Percentiles rank a stretch among this genome's conserved stretches.
These are phyloP conservation scores for Gynochthodes officinalis DNA, from an alignment of 257 asterid species.

Conservation along the genomic window DNA sequence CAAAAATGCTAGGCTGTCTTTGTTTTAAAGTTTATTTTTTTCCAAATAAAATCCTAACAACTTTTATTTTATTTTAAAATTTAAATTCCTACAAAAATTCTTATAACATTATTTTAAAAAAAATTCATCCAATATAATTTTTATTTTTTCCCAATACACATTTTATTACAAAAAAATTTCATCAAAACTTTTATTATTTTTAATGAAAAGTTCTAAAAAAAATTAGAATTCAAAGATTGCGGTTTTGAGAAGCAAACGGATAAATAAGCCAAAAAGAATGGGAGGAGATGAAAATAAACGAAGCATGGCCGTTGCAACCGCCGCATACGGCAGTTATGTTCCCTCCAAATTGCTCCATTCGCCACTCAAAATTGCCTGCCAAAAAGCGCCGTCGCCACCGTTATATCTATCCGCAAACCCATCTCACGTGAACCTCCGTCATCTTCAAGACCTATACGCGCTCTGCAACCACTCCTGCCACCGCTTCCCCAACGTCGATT, in stretches of 20 bases:
- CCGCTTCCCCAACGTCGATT: slow-evolving; percentile 66
- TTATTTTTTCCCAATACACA: too few relatives aligned
- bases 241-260: neutral
- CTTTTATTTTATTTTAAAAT: too few relatives aligned
- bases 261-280: neutral
- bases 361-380: slow-evolving; percentile 32
- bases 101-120: too few relatives aligned
- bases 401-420: slow-evolving; percentile 60
- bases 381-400: slow-evolving; percentile 35
- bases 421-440: slow-evolving; percentile 41
- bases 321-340: slow-evolving; percentile 43
- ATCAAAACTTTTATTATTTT: too few relatives aligned
- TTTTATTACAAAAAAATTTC: too few relatives aligned
- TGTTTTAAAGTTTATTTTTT: too few relatives aligned
- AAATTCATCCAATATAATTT: too few relatives aligned
- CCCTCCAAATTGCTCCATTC: slow-evolving; percentile 45
- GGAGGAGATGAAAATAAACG: neutral
- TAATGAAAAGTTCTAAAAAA: too few relatives aligned
- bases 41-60: too few relatives aligned
- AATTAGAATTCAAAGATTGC: too few relatives aligned
- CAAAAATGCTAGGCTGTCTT: too few relatives aligned
- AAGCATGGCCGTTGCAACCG: slow-evolving; percentile 54
- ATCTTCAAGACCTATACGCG: slow-evolving; percentile 56
- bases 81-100: too few relatives aligned
- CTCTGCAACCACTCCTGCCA: slow-evolving; percentile 82